Evolutionary conservation across 73 alveolate genomes (phyloP).

Genomic region (Paramecium caudatum): DNA sequence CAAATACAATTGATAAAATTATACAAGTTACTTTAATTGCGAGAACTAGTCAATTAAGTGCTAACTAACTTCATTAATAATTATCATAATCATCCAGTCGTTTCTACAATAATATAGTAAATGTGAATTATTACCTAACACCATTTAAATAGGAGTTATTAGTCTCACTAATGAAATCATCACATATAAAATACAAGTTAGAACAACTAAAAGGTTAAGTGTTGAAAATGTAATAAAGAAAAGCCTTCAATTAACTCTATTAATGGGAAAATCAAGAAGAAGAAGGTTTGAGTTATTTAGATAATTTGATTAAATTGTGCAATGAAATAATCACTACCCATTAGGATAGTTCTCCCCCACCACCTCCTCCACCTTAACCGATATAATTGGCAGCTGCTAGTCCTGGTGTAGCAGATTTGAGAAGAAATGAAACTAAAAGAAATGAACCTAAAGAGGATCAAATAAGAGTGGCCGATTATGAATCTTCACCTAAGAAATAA

Average conservation of each 20-base stretch:
- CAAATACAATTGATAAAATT: neutral
- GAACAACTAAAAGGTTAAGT: neutral
- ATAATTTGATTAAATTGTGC: neutral
- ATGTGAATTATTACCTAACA: neutral
- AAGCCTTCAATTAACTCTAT: neutral
- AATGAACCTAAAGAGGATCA: neutral
- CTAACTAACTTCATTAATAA: neutral
- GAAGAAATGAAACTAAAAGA: neutral
- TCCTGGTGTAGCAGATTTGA: neutral
- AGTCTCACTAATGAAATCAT: neutral
- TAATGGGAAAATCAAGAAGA: neutral
- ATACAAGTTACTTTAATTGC: neutral
- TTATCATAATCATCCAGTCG: neutral
- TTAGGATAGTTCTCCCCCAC: neutral
- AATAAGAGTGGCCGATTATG: neutral
- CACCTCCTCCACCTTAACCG: neutral
- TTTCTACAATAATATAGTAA: neutral
- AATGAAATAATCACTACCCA: conserved; percentile 17
- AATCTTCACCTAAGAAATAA: neutral
- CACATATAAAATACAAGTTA: conserved; percentile 11
- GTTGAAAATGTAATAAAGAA: neutral
- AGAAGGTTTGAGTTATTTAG: neutral
- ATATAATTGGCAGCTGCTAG: neutral
- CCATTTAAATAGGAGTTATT: neutral
- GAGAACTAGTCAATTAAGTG: neutral